These are phyloP conservation scores for Yamadazyma songkhlaensis DNA, from an alignment of 1,139 yeast genomes.

Conservation along the genomic window DNA sequence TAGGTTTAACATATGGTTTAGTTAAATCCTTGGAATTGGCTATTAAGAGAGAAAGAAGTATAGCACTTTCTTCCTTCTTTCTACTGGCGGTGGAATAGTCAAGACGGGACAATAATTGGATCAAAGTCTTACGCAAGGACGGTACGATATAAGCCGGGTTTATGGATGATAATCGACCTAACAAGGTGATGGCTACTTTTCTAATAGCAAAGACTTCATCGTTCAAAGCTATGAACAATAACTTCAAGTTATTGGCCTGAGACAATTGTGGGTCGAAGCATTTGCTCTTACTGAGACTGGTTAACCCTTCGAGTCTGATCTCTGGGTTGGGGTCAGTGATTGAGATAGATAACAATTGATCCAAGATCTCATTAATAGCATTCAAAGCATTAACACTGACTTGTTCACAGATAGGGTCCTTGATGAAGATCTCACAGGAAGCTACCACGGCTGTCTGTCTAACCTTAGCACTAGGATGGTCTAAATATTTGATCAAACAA, in stretches of 20 bases:
- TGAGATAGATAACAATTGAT: slow-evolving; percentile 74
- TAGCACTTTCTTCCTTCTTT: slow-evolving; percentile 85
- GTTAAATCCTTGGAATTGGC: slow-evolving; percentile 77
- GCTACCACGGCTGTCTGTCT: slow-evolving; percentile 84
- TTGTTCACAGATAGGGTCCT: slow-evolving; percentile 83
- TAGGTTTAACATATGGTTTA: slow-evolving; percentile 86
- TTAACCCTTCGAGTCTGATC: slow-evolving; percentile 75
- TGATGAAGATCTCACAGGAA: slow-evolving; percentile 72
- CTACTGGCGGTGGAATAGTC: slow-evolving; percentile 77
- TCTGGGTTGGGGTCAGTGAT: slow-evolving; percentile 90
- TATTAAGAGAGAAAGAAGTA: slow-evolving; percentile 68
- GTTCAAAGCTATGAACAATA: slow-evolving; percentile 83
- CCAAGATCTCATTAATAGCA: slow-evolving; percentile 83
- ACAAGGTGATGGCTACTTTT: slow-evolving; percentile 71
- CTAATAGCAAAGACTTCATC: slow-evolving; percentile 88
- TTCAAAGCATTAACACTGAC: slow-evolving; percentile 79
- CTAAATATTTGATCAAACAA: slow-evolving; percentile 78
- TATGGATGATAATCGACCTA: slow-evolving; percentile 80
- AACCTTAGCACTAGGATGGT: slow-evolving; percentile 74
- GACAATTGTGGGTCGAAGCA: slow-evolving; percentile 89
- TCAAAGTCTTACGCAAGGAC: slow-evolving; percentile 77
- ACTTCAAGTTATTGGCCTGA: slow-evolving; percentile 85
- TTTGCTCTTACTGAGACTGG: slow-evolving; percentile 58
- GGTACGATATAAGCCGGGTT: slow-evolving; percentile 98
- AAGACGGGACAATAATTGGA: slow-evolving; percentile 80